Percentiles rank a stretch among this genome's conserved stretches.
Evolutionary conservation across 129 eudicot species (phyloP).

Genomic region (Flaveria robusta): DNA sequence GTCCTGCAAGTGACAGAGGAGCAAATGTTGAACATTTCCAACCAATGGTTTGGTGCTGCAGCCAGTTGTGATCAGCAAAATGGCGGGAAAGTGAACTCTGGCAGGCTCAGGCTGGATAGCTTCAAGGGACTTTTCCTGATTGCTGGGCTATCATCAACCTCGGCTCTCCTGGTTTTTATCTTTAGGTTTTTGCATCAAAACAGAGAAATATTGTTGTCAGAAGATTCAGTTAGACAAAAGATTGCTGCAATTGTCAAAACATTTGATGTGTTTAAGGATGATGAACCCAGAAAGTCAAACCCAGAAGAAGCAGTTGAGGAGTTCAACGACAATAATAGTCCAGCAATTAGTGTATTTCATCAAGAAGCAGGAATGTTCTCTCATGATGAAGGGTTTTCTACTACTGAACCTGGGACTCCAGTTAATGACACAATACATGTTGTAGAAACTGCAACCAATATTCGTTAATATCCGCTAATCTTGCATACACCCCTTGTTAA

Average conservation of each 20-base stretch:
- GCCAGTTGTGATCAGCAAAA: conserved; percentile 14
- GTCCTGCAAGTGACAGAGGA: conserved; percentile 28
- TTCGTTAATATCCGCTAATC: not conserved
- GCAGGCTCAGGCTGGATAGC: conserved; percentile 14
- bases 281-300: conserved; percentile 5
- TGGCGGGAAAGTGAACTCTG: not conserved
- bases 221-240: conserved; percentile 25
- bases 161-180: conserved; percentile 13
- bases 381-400: conserved; percentile 16
- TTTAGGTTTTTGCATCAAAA: conserved; percentile 16
- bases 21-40: conserved; percentile 18
- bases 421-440: conserved; percentile 12
- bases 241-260: conserved; percentile 8
- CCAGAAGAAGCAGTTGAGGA: conserved; percentile 14
- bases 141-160: conserved; percentile 17
- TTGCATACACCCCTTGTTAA: not conserved
- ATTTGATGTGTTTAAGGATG: conserved; percentile 24
- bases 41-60: conserved; percentile 16
- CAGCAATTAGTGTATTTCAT: not conserved
- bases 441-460: not conserved
- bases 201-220: conserved; percentile 4
- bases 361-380: conserved; percentile 20
- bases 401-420: conserved; percentile 26
- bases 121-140: conserved; percentile 24
- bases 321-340: not conserved